Percentiles rank a stretch among this genome's conserved stretches.
phyloP scores from a whole-genome alignment of 2,329 filamentous ascomycete genomes.

The Sporothrix dimorphospora region DNA sequence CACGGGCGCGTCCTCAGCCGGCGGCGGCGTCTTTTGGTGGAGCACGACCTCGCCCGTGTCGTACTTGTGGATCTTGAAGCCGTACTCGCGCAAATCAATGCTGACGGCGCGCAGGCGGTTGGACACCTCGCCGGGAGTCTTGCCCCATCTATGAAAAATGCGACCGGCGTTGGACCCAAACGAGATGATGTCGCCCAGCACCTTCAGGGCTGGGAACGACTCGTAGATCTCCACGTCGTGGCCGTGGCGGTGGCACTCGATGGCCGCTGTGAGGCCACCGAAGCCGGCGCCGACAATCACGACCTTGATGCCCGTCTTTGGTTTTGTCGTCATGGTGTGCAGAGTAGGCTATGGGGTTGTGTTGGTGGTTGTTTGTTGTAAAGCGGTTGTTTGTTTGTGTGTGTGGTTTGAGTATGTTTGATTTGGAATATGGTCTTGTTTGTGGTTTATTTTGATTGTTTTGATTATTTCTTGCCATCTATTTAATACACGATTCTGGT shows the following conservation, averaged over 20 bases:
- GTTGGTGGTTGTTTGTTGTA: neutral
- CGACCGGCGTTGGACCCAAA: constrained; percentile 64
- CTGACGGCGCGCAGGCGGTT: constrained; percentile 53
- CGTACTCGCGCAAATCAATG: constrained; percentile 56
- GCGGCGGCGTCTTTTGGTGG: constrained; percentile 54
- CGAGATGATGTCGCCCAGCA: constrained; percentile 64
- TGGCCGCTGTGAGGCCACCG: constrained; percentile 63
- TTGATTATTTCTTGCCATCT: neutral
- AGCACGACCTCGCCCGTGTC: constrained; percentile 62
- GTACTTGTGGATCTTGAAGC: constrained; percentile 65
- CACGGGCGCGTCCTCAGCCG: constrained; percentile 53
- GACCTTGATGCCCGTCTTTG: constrained; percentile 55
- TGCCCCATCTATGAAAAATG: constrained; percentile 62
- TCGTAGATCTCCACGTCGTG: constrained; percentile 63
- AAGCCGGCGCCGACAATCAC: constrained; percentile 60
- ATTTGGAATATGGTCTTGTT: neutral
- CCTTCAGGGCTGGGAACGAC: constrained; percentile 59
- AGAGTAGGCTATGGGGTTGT: neutral
- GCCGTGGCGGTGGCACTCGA: constrained; percentile 65
- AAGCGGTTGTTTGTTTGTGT: neutral
- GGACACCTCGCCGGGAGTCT: constrained; percentile 49
- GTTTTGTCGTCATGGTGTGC: constrained; percentile 21
- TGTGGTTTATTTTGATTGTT: neutral
- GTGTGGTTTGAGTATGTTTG: neutral
- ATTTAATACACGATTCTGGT: neutral